A percentile compares a stretch with the other conserved stretches of the same genome.
Evolutionary conservation across 495 filamentous ascomycete species (phyloP).

Genomic region (Hypomontagnella submonticulosa): DNA sequence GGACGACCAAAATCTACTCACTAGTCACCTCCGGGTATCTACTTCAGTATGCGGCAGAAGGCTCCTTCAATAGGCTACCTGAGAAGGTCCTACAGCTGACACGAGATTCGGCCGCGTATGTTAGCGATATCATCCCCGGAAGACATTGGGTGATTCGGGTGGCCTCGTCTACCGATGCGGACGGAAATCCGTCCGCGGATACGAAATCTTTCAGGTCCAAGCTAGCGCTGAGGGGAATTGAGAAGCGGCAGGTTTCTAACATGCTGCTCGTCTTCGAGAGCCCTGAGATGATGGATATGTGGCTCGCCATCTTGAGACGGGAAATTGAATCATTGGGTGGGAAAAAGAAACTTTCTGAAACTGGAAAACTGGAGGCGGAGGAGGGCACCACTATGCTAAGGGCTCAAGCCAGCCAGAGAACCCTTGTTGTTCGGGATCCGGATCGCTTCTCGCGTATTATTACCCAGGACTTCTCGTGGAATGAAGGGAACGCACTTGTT

Average conservation of each 20-base stretch:
- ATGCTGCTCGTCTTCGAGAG: slow-evolving; percentile 84
- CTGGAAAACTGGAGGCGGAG: slow-evolving; percentile 56
- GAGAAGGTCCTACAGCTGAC: slow-evolving; percentile 88
- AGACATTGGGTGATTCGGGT: slow-evolving; percentile 93
- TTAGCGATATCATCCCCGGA: slow-evolving; percentile 90
- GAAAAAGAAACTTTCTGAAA: slow-evolving; percentile 71
- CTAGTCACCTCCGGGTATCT: slow-evolving; percentile 84
- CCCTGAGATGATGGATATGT: slow-evolving; percentile 86
- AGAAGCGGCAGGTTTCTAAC: slow-evolving; percentile 70
- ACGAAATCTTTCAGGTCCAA: slow-evolving; percentile 75
- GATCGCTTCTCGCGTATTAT: slow-evolving; percentile 54
- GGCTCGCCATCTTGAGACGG: slow-evolving; percentile 74
- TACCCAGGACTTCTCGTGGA: slow-evolving; percentile 50
- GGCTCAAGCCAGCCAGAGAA: slow-evolving; percentile 61
- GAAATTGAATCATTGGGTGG: slow-evolving; percentile 77
- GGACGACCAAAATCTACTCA: slow-evolving; percentile 85
- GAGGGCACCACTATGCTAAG: slow-evolving; percentile 53
- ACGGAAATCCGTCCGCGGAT: slow-evolving; percentile 64
- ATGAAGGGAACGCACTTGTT: slow-evolving; percentile 36
- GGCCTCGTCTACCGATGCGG: slow-evolving; percentile 75
- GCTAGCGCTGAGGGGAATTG: slow-evolving; percentile 72
- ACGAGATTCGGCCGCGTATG: slow-evolving; percentile 90
- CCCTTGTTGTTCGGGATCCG: slow-evolving; percentile 63
- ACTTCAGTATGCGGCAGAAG: slow-evolving; percentile 87
- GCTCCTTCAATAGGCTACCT: slow-evolving; percentile 80